phyloP scores from a whole-genome alignment of 257 asterid genomes.

The Knoxia roxburghii region DNA sequence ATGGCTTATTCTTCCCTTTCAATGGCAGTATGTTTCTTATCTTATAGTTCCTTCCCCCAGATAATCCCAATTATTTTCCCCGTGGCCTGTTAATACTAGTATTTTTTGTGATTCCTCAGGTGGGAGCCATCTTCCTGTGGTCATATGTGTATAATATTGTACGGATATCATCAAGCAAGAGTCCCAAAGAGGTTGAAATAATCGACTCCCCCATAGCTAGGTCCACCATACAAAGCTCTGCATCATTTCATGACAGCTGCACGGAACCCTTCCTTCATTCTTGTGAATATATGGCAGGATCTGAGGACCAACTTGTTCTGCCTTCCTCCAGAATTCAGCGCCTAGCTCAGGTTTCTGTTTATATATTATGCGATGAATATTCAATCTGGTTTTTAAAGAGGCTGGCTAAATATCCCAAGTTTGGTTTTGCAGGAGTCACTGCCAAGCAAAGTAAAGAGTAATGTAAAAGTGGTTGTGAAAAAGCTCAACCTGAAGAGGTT shows the following conservation, averaged over 20 bases:
- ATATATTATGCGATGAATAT: too few species aligned
- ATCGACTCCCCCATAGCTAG: slow-evolving; percentile 34
- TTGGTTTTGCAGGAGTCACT: slow-evolving; percentile 43
- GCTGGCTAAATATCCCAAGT: not conserved
- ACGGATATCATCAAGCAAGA: slow-evolving; percentile 49
- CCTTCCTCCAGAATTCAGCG: slow-evolving; percentile 31
- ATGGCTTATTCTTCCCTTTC: slow-evolving; percentile 90
- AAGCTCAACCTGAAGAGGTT: slow-evolving; percentile 67
- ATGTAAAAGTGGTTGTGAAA: slow-evolving; percentile 24
- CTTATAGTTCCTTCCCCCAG: too few species aligned
- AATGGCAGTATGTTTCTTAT: slow-evolving; percentile 65
- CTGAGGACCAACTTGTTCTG: slow-evolving; percentile 28
- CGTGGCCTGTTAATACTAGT: too few species aligned
- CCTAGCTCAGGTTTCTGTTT: slow-evolving; percentile 48
- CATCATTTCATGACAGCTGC: slow-evolving; percentile 26
- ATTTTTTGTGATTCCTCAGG: slow-evolving; percentile 31
- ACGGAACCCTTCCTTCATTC: slow-evolving; percentile 58
- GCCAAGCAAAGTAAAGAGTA: slow-evolving; percentile 33
- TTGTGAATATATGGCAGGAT: slow-evolving; percentile 16
- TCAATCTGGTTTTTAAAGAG: too few species aligned
- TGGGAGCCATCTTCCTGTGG: slow-evolving; percentile 82
- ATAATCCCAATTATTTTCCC: too few species aligned
- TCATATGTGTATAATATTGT: slow-evolving; percentile 75
- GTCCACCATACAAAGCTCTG: slow-evolving; percentile 32
- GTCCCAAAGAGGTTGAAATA: slow-evolving; percentile 49